Percentiles rank a stretch among this genome's conserved stretches.
Conservation (phyloP, 2,329 filamentous ascomycete species). For the Colletotrichum graminicola region DNA sequence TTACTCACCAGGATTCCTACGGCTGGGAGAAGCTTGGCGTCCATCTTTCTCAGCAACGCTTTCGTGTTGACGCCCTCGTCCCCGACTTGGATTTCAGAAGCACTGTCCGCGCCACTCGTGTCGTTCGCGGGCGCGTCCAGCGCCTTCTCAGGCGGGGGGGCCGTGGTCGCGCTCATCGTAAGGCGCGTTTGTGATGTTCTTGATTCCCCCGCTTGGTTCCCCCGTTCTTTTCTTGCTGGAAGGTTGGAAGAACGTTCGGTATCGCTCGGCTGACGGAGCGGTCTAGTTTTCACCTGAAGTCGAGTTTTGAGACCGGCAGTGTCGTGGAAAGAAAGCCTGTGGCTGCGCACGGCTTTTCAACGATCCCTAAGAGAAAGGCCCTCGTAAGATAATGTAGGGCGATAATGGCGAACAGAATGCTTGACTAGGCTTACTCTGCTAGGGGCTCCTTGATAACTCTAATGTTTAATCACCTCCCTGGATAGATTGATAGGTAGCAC, state of each 20-base stretch:
- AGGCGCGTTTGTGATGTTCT: neutral
- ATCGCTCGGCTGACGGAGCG: neutral
- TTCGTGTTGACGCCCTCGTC: constrained; percentile 62
- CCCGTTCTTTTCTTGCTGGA: no score
- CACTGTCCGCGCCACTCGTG: constrained; percentile 18
- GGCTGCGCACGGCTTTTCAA: constrained; percentile 36
- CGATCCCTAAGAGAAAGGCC: neutral
- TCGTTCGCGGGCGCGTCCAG: constrained; percentile 22
- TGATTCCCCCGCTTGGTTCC: neutral
- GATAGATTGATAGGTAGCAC: neutral
- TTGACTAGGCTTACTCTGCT: neutral
- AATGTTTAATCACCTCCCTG: neutral
- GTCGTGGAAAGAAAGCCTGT: constrained; percentile 13
- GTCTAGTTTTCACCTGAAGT: constrained; percentile 6
- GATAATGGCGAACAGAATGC: constrained; percentile 14
- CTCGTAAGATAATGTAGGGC: neutral
- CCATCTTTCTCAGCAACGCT: constrained; percentile 68
- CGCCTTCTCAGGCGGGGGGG: constrained; percentile 31
- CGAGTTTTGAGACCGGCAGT: constrained; percentile 8
- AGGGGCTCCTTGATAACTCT: neutral
- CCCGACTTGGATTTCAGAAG: constrained; percentile 26
- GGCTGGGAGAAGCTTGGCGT: constrained; percentile 63
- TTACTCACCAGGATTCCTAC: constrained; percentile 59
- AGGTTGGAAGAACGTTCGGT: neutral
- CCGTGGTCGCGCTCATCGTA: constrained; percentile 28